These are phyloP conservation scores for Cystobasidium slooffiae DNA, from an alignment of 1,284 basidiomycete species.

Conservation along the genomic window DNA sequence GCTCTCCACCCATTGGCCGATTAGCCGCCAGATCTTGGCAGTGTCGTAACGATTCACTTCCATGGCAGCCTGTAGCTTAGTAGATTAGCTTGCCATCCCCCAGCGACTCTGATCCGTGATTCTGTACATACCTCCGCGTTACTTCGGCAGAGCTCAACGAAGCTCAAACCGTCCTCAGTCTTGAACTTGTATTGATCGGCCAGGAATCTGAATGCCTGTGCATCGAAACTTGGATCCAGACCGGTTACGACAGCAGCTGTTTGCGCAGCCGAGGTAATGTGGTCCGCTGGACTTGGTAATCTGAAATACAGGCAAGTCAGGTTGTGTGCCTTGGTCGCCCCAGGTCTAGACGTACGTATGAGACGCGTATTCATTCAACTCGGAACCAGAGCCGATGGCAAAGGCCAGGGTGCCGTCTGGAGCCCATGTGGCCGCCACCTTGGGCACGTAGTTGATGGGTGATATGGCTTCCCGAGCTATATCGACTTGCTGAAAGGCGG, in stretches of 20 bases:
- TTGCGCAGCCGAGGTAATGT: not conserved
- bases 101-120: too few relatives aligned
- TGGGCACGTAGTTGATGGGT: slow-evolving; percentile 29
- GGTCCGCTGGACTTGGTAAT: slow-evolving; percentile 8
- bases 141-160: slow-evolving; percentile 1
- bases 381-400: slow-evolving; percentile 3
- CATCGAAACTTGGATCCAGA: slow-evolving; percentile 34
- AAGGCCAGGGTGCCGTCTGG: slow-evolving; percentile 34
- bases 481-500: slow-evolving; percentile 39
- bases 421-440: slow-evolving; percentile 25
- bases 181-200: slow-evolving; percentile 29
- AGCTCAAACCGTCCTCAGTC: not conserved
- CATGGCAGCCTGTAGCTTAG: slow-evolving; percentile 17
- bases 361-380: not conserved
- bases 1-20: slow-evolving; percentile 26
- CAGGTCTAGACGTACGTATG: not conserved
- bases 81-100: too few relatives aligned
- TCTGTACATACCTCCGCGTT: slow-evolving; percentile 18
- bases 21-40: slow-evolving; percentile 34
- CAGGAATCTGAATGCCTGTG: slow-evolving; percentile 25
- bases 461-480: slow-evolving; percentile 21
- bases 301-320: not conserved
- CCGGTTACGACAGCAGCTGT: slow-evolving; percentile 4
- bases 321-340: not conserved
- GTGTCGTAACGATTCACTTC: slow-evolving; percentile 28